Evolutionary conservation across 75 land plant species (phyloP), one percentile per base, ranked within the genome.

Genomic region (Cupressus sempervirens): DNA sequence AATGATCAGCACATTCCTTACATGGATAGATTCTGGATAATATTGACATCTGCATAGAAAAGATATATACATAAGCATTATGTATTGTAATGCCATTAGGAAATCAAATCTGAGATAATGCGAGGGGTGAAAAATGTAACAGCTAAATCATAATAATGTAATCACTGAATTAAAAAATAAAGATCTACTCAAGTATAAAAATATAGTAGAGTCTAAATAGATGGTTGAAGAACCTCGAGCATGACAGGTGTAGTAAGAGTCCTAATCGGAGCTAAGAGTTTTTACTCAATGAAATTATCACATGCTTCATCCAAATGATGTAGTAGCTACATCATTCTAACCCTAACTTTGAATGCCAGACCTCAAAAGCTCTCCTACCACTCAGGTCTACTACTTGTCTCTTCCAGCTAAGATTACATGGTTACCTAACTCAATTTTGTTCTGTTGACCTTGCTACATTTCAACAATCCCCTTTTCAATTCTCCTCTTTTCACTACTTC

Each of bases 21-120:
- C 99, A 97, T 56, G 99, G 99, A 84, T 97, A 96, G 67, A 97
- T 90, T 73, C 99, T 92, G 70, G 98, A 93, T 72, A 97, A 36
- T 85, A 97, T 94, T 32, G 96, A 91, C 98, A 96, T 97, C 98
- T 96, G 93, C 90, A 91, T 75, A 46, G 65, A 3, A 79, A 79
- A 29, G 48, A 79, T 77, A 23, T 16, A 40, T 16, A 40, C 45
- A 14, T 12, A 11, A 45, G 30, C 45, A n/a, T 5, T 36, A 79
- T 38, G n/a, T 79, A n/a, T n/a, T 45, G 7, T 30, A 2, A 79
- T 20, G 41, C 48, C 46, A 79, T 79, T n/a, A 20, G 14, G n/a
- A 79, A 23, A 79, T 45, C 50, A 79, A 79, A 79, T 36, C 14
- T 79, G 81, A 45, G 48, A 79, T 79, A 11, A 45, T n/a, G 4